Percentiles rank a stretch among this genome's conserved stretches.
Evolutionary conservation across 164 flowering plant genomes (phyloP).

Genomic region (Vitis riparia): DNA sequence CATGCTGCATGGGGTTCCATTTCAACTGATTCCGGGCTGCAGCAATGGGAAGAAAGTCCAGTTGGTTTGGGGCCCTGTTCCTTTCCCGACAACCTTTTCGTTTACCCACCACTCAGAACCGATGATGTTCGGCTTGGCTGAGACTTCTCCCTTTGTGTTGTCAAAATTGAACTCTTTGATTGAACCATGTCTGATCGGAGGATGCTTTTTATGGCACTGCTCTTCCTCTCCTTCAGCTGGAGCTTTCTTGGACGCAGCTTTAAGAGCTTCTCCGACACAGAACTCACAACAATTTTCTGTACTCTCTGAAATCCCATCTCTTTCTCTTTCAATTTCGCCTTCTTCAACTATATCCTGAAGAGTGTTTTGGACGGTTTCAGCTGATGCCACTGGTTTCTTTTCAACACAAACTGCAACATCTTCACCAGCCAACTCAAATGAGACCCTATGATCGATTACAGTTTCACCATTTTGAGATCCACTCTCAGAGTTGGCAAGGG

Average conservation of each 20-base stretch:
- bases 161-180: slow-evolving; percentile 86
- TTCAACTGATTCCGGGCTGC: slow-evolving; percentile 75
- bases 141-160: slow-evolving; percentile 47
- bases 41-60: slow-evolving; percentile 85
- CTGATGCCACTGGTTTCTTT: slow-evolving; percentile 27
- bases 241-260: slow-evolving; percentile 20
- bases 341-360: slow-evolving; percentile 12
- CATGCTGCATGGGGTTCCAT: background rate
- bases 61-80: slow-evolving; percentile 36
- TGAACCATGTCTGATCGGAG: slow-evolving; percentile 55
- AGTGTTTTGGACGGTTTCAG: slow-evolving; percentile 25
- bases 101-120: slow-evolving; percentile 78
- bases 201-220: slow-evolving; percentile 37
- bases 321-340: slow-evolving; percentile 5
- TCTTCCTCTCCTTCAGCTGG: slow-evolving; percentile 30
- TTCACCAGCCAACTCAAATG: slow-evolving; percentile 70
- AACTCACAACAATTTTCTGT: slow-evolving; percentile 16
- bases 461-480: slow-evolving; percentile 32
- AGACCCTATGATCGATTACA: slow-evolving; percentile 63
- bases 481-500: slow-evolving; percentile 50
- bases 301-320: slow-evolving; percentile 20
- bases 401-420: slow-evolving; percentile 59
- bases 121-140: slow-evolving; percentile 29
- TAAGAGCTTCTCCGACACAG: slow-evolving; percentile 17
- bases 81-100: slow-evolving; percentile 53